These are phyloP conservation scores for Grosmannia serpens DNA, from an alignment of 2,329 filamentous ascomycete species.

Conservation along the genomic window DNA sequence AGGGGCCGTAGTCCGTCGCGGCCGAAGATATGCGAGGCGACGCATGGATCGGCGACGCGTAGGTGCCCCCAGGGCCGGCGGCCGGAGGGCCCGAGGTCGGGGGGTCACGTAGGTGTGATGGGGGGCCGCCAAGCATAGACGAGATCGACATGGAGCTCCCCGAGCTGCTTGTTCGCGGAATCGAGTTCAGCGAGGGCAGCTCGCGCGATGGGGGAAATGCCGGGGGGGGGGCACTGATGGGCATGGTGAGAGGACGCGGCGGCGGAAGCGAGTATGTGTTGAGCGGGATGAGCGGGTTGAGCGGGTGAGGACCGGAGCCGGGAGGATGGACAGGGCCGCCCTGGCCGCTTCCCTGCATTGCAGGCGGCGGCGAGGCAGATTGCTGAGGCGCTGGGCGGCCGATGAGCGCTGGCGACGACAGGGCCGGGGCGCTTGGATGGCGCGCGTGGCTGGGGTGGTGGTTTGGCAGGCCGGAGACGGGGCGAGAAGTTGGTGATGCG, in stretches of 20 bases:
- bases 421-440: conserved; percentile 32
- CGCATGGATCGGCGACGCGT: conserved; percentile 30
- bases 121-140: conserved; percentile 44
- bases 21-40: conserved; percentile 44
- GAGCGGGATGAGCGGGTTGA: conserved; percentile 10
- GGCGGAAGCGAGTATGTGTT: conserved; percentile 33
- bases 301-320: conserved; percentile 1
- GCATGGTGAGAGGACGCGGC: conserved; percentile 30
- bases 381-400: conserved; percentile 33
- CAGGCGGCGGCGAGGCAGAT: conserved; percentile 11
- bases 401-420: conserved; percentile 24
- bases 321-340: neutral
- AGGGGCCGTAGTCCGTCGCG: conserved; percentile 48
- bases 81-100: conserved; percentile 18
- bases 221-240: conserved; percentile 31
- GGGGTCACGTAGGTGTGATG: conserved; percentile 23
- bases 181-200: conserved; percentile 37
- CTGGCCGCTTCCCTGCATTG: conserved; percentile 9
- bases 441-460: conserved; percentile 23
- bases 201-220: conserved; percentile 39
- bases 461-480: conserved; percentile 8
- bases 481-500: conserved; percentile 9
- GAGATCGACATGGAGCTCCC: conserved; percentile 51
- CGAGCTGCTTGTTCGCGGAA: conserved; percentile 34
- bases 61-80: conserved; percentile 20